These are phyloP conservation scores for Chaetomium cochliodes DNA, from an alignment of 495 filamentous ascomycete species.

Conservation along the genomic window DNA sequence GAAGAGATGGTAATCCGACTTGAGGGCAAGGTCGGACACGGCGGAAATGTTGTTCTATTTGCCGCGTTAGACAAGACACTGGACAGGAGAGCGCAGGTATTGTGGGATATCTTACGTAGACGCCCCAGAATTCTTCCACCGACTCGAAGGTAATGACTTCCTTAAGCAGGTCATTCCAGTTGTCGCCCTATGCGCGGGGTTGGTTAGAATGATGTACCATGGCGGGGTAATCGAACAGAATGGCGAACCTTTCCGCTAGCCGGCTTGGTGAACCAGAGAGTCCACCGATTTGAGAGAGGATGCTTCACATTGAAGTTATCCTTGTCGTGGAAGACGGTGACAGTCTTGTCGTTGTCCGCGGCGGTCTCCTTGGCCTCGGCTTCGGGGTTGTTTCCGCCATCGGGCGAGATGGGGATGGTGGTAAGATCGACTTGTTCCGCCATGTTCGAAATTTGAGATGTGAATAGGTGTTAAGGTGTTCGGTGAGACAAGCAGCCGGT, in stretches of 20 bases:
- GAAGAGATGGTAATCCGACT: slow-evolving; percentile 99
- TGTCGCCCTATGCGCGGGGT: slow-evolving; percentile 66
- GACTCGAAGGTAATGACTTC: slow-evolving; percentile 98
- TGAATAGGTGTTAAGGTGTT: background rate
- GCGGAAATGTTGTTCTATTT: slow-evolving; percentile 95
- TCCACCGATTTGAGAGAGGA: slow-evolving; percentile 93
- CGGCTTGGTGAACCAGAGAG: slow-evolving; percentile 98
- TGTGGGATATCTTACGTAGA: slow-evolving; percentile 71
- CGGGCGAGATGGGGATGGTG: slow-evolving; percentile 73
- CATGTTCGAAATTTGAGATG: slow-evolving; percentile 35
- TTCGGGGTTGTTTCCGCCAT: slow-evolving; percentile 46
- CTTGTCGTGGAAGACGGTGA: slow-evolving; percentile 95
- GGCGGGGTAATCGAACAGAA: slow-evolving; percentile 1
- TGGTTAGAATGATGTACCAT: slow-evolving; percentile 21
- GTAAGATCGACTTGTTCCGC: slow-evolving; percentile 56
- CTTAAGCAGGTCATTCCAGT: slow-evolving; percentile 98
- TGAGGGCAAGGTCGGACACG: slow-evolving; percentile 89
- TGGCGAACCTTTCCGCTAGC: slow-evolving; percentile 84
- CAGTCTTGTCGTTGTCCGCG: slow-evolving; percentile 52
- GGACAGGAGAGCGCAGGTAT: slow-evolving; percentile 1
- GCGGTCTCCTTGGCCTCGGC: slow-evolving; percentile 39
- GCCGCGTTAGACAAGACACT: slow-evolving; percentile 22
- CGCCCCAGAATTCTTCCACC: slow-evolving; percentile 99
- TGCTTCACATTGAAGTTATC: slow-evolving; percentile 99
- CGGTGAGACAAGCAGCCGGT: slow-evolving; percentile 12